A percentile compares a stretch with the other conserved stretches of the same genome.
Conservation (phyloP, 176 grass and related monocot genomes). For the Phoenix roebelenii region DNA sequence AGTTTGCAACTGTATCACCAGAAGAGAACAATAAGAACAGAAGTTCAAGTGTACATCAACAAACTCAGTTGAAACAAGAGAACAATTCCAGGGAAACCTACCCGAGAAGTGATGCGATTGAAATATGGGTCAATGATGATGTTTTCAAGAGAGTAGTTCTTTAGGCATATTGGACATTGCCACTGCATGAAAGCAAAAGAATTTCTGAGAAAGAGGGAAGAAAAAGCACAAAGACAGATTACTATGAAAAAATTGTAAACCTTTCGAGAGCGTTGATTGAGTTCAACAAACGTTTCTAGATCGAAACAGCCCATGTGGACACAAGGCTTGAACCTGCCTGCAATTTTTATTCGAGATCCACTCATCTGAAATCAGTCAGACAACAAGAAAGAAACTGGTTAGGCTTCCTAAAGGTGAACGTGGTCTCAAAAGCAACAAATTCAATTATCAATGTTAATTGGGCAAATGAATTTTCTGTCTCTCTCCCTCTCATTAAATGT, state of each 20-base stretch:
- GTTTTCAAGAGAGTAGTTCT: conserved; percentile 68
- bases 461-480: no score
- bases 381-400: no score
- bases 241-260: conserved; percentile 34
- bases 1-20: conserved; percentile 48
- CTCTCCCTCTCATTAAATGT: no score
- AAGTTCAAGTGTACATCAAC: not conserved
- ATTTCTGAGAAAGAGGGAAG: conserved; percentile 7
- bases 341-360: conserved; percentile 68
- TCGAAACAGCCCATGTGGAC: conserved; percentile 92
- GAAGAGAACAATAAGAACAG: conserved; percentile 26
- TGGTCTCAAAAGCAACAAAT: no score
- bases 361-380: conserved; percentile 41
- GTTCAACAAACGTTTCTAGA: conserved; percentile 88
- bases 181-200: conserved; percentile 46
- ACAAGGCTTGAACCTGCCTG: conserved; percentile 87
- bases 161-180: conserved; percentile 94
- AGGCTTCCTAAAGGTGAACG: no score
- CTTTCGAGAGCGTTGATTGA: conserved; percentile 77
- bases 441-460: no score
- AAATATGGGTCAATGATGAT: conserved; percentile 93
- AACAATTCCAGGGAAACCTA: conserved; percentile 32
- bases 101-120: conserved; percentile 78
- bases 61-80: no score
- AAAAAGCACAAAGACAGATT: not conserved